Evolutionary conservation across 768 basidiomycete species (phyloP), one percentile per base, ranked within the genome.

Genomic region (Pluteus cervinus): DNA sequence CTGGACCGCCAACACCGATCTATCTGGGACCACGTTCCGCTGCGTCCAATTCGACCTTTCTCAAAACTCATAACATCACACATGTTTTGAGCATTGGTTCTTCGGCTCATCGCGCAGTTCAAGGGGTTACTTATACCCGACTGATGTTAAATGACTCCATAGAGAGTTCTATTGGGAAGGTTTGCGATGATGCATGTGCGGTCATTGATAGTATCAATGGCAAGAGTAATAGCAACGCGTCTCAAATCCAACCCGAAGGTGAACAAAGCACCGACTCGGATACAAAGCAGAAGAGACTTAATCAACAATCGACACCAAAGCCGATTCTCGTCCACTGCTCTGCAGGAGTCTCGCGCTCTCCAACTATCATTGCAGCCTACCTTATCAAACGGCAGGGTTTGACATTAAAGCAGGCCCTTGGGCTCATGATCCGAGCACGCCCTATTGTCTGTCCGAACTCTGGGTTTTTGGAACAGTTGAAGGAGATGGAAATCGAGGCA

Each of bases 341-440:
- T 1, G 69, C 67, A 1, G 70, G 56, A 9, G 59, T 71, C 6
- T 71, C 67, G 3, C 65, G 70, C n/a, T 68, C 66, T 7, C 71
- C 68, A 2, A 63, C 54, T 7, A 41, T 72, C 26, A 56, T 69
- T 33, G 49, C 54, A 2, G 67, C 56, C 16, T 73, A 69, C 40
- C 51, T 71, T 14, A 65, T 71, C 62, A 57, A 54, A 31, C 33
- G 42, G 29, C 46, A 41, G 7, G 51, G 46, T 1, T 65, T 70
- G 65, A 31, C 58, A 11, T 51, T 70, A 35, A 62, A 54, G 29
- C 54, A 37, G 5, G 69, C 69, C 1, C 45, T 72, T 21, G 59
- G 58, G 5, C 43, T 38, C 7, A 56, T 71, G 31, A 33, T 65
- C 9, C 44, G 44, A 5, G 60, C 54, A 0, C 49, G 69, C n/a